phyloP scores from a whole-genome alignment of 2,329 filamentous ascomycete species.

The Fusarium miscanthi region DNA sequence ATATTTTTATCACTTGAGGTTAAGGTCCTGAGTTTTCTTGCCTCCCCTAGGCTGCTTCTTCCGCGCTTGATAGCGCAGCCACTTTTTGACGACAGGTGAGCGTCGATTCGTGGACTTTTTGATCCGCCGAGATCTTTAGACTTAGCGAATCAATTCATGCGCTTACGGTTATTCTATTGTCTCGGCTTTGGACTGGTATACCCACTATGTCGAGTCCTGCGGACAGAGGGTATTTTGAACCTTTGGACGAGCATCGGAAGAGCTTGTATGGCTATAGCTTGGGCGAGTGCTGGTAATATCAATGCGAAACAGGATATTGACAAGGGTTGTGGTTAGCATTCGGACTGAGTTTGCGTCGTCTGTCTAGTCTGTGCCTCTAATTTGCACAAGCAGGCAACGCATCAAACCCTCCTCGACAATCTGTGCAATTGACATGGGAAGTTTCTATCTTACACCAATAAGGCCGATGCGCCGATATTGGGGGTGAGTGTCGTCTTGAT shows the following conservation, averaged over 20 bases:
- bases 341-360: slow-evolving; percentile 16
- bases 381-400: slow-evolving; percentile 10
- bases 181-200: neutral
- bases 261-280: neutral
- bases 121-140: slow-evolving; percentile 14
- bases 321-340: slow-evolving; percentile 13
- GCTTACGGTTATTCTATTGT: neutral
- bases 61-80: slow-evolving; percentile 9
- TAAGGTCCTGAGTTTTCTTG: too few relatives aligned
- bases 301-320: neutral
- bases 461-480: slow-evolving; percentile 28
- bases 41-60: neutral
- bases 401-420: slow-evolving; percentile 3
- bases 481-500: slow-evolving; percentile 36
- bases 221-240: neutral
- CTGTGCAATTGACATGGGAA: slow-evolving; percentile 33
- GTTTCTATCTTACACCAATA: slow-evolving; percentile 40
- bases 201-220: neutral
- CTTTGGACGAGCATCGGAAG: too few relatives aligned
- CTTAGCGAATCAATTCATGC: slow-evolving; percentile 4
- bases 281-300: neutral
- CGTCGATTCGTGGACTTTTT: slow-evolving; percentile 41
- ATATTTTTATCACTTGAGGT: too few relatives aligned
- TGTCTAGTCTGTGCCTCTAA: slow-evolving; percentile 19
- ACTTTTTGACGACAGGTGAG: slow-evolving; percentile 6